A percentile compares a stretch with the other conserved stretches of the same genome.
Conservation (phyloP, 768 basidiomycete species). For the Cystofilobasidium capitatum region DNA sequence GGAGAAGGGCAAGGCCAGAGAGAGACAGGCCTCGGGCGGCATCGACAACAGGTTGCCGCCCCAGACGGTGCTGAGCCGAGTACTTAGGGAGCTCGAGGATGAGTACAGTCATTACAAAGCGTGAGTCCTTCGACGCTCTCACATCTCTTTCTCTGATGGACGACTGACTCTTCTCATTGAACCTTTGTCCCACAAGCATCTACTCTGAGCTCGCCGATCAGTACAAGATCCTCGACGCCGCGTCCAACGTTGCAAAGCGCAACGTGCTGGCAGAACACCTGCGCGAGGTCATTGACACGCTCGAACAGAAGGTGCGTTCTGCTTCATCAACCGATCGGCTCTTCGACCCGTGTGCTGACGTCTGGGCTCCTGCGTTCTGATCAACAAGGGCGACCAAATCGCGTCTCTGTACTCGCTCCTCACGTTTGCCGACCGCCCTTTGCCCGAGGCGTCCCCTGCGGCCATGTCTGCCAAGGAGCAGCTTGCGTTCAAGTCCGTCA, state of each 20-base stretch:
- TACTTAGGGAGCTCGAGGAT: constrained; percentile 80
- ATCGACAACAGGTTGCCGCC: constrained; percentile 50
- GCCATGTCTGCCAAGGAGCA: background rate
- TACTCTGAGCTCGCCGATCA: constrained; percentile 85
- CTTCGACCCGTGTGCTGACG: background rate
- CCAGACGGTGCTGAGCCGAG: constrained; percentile 74
- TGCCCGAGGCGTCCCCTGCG: background rate
- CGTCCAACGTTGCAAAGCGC: constrained; percentile 66
- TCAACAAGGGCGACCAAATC: constrained; percentile 74
- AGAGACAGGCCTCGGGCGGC: background rate
- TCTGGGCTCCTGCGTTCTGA: background rate
- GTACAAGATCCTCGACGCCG: constrained; percentile 80
- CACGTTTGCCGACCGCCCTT: constrained; percentile 44
- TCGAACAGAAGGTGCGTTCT: constrained; percentile 72
- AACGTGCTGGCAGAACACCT: constrained; percentile 81
- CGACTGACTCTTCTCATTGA: background rate
- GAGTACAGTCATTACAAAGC: constrained; percentile 92
- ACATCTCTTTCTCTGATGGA: no score
- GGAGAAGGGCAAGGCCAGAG: constrained; percentile 20
- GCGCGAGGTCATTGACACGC: constrained; percentile 77
- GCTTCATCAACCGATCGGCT: constrained; percentile 5
- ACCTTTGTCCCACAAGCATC: constrained; percentile 48
- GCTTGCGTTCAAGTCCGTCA: constrained; percentile 13
- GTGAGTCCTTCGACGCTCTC: constrained; percentile 44
- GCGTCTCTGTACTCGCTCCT: constrained; percentile 79